These are phyloP conservation scores for Lipomyces sp. DNA, from an alignment of 805 yeast genomes.

Conservation along the genomic window DNA sequence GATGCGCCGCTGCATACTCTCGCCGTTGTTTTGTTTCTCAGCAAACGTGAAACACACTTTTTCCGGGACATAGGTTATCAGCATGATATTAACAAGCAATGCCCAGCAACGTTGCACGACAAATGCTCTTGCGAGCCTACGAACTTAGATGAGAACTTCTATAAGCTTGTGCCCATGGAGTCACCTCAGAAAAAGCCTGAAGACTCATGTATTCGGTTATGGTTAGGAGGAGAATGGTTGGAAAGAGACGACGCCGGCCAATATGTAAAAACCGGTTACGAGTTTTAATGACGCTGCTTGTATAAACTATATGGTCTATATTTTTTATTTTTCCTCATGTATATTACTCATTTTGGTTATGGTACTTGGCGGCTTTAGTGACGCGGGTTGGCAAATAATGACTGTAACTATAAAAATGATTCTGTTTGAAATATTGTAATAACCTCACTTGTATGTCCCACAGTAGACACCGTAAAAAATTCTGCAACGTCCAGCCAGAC, in stretches of 20 bases:
- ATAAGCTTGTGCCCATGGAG: conserved; percentile 38
- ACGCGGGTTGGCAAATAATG: neutral
- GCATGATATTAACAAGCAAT: conserved; percentile 47
- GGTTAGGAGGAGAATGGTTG: conserved; percentile 39
- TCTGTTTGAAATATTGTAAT: no score
- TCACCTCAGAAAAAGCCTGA: conserved; percentile 38
- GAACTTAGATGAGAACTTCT: conserved; percentile 34
- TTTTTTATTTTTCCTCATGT: neutral
- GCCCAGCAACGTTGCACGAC: conserved; percentile 31
- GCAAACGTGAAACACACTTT: conserved; percentile 58
- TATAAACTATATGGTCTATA: neutral
- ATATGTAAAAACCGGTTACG: conserved; percentile 25
- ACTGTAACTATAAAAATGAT: no score
- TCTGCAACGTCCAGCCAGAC: conserved; percentile 5
- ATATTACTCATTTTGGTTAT: neutral
- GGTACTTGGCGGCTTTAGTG: neutral
- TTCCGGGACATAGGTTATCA: conserved; percentile 65
- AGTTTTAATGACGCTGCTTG: conserved; percentile 17
- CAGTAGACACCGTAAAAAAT: neutral
- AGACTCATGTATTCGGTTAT: conserved; percentile 38
- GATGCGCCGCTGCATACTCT: conserved; percentile 76
- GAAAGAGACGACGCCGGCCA: conserved; percentile 33
- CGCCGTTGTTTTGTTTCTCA: conserved; percentile 61
- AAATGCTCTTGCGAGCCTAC: conserved; percentile 38
- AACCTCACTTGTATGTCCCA: no score